Base-by-base conservation (phyloP, 805 yeast genomes). In the Wickerhamomyces rabaulensis region DNA sequence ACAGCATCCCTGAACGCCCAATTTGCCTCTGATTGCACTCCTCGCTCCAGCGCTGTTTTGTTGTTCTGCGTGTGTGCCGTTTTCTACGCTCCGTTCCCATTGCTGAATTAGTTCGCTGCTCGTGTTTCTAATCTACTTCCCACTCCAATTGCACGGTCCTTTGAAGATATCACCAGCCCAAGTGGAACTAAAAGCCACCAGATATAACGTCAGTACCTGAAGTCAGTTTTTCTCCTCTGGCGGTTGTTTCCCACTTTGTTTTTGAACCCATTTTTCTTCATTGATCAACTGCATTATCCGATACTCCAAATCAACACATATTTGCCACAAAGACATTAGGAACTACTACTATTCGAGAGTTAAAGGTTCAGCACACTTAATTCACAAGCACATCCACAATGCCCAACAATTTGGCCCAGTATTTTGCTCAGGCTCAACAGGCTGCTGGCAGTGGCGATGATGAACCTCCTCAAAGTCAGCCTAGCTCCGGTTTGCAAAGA, bases 401-500 rank as follows among this genome's bases (percentile, higher is more conserved):
- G 36, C 36, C 58, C 4, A 51, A 44, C 36, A 55, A 54, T 40
- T 42, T 57, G n/a, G 54, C 61, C 6, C 52, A 50, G 35, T 50
- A 50, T 48, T 54, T 56, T 44, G 56, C 56, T 4, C 51, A 51
- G 41, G 48, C 47, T 29, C 41, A 35, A 39, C 36, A 33, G 20
- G 36, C 36, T 47, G 3, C 25, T 39, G 41, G 47, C 44, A 3
- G 50, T 43, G 20, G 46, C 42, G 13, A 44, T 37, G 36, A 33
- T 27, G 31, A 27, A 7, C 10, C 31, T 16, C 36, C 35, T 9
- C 16, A 42, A 13, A 29, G 22, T 31, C 15, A 19, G 22, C 25
- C n/a, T 31, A 23, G 21, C 8, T 26, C 10, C 16, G n/a, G 23
- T 20, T 20, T 36, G 12, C 23, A 19, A 36, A 36, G 39, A 20